Conservation (phyloP, 371 early-diverging fungal genomes). For the Capniomyces stellatus region DNA sequence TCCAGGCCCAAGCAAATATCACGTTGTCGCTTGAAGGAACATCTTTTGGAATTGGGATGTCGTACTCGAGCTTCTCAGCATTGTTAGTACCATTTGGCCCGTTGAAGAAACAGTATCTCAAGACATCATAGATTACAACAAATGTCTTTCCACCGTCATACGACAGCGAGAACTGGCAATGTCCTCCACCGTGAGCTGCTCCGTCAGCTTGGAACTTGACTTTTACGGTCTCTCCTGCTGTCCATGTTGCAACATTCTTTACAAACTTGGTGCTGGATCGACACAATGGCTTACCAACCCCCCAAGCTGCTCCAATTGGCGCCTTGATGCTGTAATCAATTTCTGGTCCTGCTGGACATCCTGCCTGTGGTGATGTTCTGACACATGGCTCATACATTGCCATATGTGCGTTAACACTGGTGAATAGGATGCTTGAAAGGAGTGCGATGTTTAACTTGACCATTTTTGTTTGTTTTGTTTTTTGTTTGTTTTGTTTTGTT, state of each 20-base stretch:
- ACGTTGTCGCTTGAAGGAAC: slow-evolving; percentile 28
- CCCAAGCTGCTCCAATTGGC: slow-evolving; percentile 20
- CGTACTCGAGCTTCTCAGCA: slow-evolving; percentile 9
- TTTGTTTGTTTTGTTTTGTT: too few species aligned
- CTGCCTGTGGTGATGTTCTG: slow-evolving; percentile 10
- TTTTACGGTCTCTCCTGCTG: slow-evolving; percentile 24
- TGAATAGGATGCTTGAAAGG: slow-evolving; percentile 7
- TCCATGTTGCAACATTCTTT: slow-evolving; percentile 14
- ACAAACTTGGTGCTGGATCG: slow-evolving; percentile 16
- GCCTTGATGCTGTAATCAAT: slow-evolving; percentile 26
- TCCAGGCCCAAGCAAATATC: slow-evolving; percentile 47
- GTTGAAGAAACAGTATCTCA: slow-evolving; percentile 27
- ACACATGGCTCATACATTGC: slow-evolving; percentile 15
- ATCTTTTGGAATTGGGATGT: slow-evolving; percentile 31
- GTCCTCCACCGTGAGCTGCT: slow-evolving; percentile 46
- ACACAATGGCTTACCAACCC: slow-evolving; percentile 20
- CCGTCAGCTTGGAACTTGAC: slow-evolving; percentile 20
- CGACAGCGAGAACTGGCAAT: slow-evolving; percentile 46
- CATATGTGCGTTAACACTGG: slow-evolving; percentile 10
- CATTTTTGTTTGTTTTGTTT: too few species aligned
- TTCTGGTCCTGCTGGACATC: slow-evolving; percentile 21
- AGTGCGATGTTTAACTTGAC: too few species aligned
- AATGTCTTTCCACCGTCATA: slow-evolving; percentile 40
- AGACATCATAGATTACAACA: slow-evolving; percentile 34
- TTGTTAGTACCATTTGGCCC: slow-evolving; percentile 6